These are phyloP conservation scores for Tylopilus vinaceipallidus DNA, from an alignment of 768 basidiomycete species.

Conservation along the genomic window DNA sequence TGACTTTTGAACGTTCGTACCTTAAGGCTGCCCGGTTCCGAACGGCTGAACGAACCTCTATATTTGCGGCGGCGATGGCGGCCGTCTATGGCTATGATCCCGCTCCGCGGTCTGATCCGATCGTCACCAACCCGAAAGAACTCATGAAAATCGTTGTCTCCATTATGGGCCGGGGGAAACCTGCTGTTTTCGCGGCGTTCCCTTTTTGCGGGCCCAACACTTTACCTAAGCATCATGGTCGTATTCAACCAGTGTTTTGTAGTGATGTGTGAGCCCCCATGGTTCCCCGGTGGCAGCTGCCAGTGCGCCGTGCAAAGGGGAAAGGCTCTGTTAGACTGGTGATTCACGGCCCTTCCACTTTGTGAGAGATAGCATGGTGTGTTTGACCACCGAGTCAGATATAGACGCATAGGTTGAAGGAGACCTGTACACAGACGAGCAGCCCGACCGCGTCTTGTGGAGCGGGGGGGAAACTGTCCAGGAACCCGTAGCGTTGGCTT, in stretches of 20 bases:
- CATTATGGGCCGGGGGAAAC: neutral
- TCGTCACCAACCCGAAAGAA: conserved; percentile 4
- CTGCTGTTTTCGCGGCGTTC: conserved; percentile 1
- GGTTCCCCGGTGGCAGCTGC: conserved; percentile 2
- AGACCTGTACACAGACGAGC: neutral
- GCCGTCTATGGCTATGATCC: conserved; percentile 6
- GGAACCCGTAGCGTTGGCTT: neutral
- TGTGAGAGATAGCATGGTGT: neutral
- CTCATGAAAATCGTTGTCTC: neutral
- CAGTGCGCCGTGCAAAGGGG: neutral
- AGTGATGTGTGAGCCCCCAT: conserved; percentile 2
- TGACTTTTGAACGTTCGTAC: conserved; percentile 7
- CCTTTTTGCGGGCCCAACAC: conserved; percentile 4
- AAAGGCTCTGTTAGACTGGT: neutral
- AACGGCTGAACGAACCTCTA: neutral
- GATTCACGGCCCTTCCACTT: neutral
- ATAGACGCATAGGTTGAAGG: too few species aligned
- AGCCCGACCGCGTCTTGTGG: neutral
- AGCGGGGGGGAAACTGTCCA: neutral
- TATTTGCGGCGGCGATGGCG: neutral
- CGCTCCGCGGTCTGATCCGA: conserved; percentile 4
- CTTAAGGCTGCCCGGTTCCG: neutral
- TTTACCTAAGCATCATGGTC: too few species aligned
- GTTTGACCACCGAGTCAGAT: too few species aligned
- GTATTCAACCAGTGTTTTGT: neutral